Evolutionary conservation across 352 stramenopile genomes (phyloP).

Genomic region (Phytophthora brassicae): DNA sequence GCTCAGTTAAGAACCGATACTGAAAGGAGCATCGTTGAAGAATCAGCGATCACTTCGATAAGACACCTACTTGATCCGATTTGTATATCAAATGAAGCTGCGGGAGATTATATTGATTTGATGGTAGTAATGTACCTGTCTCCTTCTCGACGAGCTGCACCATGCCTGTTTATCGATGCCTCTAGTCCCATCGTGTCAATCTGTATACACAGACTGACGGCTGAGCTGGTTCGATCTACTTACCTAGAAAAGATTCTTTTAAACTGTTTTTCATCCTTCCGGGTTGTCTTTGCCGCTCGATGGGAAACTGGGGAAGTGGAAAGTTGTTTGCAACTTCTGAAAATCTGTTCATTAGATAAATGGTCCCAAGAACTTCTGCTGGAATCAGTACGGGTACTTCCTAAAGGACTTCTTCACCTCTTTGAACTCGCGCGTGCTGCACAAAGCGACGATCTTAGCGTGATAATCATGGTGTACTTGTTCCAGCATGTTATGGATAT

Average conservation of each 20-base stretch:
- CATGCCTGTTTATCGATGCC: constrained; percentile 20
- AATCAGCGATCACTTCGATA: constrained; percentile 4
- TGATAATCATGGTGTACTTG: constrained; percentile 25
- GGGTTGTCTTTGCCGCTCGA: not conserved
- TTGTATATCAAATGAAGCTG: constrained; percentile 21
- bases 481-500: constrained; percentile 27
- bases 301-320: constrained; percentile 21
- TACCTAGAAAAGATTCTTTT: constrained; percentile 22
- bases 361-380: constrained; percentile 24
- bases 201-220: constrained; percentile 11
- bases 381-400: constrained; percentile 21
- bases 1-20: not conserved
- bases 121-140: constrained; percentile 2
- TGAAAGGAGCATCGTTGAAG: constrained; percentile 5
- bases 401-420: constrained; percentile 24
- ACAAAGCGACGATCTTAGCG: not conserved
- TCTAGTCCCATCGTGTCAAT: not conserved
- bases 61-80: constrained; percentile 16
- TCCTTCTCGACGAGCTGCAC: constrained; percentile 8
- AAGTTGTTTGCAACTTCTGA: constrained; percentile 14
- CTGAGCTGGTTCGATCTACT: constrained; percentile 3
- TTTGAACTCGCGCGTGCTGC: constrained; percentile 20
- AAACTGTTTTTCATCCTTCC: constrained; percentile 19
- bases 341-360: constrained; percentile 18
- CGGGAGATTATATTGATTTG: constrained; percentile 24